Percentiles rank a stretch among this genome's conserved stretches.
These are phyloP conservation scores for Candida fluviatilis DNA, from an alignment of 805 yeast species.

Conservation along the genomic window DNA sequence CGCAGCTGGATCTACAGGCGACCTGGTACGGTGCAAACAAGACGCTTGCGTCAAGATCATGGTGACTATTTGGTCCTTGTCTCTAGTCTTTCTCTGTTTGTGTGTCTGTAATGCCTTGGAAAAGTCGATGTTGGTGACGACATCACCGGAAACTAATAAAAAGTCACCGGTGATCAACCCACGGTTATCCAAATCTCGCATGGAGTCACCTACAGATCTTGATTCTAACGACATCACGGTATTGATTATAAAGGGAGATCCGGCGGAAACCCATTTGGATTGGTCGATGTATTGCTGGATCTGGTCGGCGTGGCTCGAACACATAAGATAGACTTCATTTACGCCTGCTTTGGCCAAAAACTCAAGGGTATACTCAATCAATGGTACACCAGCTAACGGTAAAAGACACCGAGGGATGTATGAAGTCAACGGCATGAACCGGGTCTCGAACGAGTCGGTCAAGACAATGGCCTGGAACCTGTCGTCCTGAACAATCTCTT, in stretches of 20 bases:
- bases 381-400: constrained; percentile 90
- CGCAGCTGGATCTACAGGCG: constrained; percentile 76
- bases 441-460: constrained; percentile 87
- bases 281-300: constrained; percentile 75
- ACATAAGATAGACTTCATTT: constrained; percentile 83
- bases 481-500: constrained; percentile 62
- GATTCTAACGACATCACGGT: constrained; percentile 83
- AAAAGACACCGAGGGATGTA: constrained; percentile 84
- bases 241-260: constrained; percentile 77
- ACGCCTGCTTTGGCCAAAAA: constrained; percentile 89
- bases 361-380: constrained; percentile 91
- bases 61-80: constrained; percentile 89
- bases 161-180: constrained; percentile 91
- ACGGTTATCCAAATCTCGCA: constrained; percentile 91
- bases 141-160: constrained; percentile 87
- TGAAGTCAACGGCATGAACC: constrained; percentile 89
- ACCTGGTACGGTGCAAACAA: constrained; percentile 79
- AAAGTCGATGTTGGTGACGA: constrained; percentile 87
- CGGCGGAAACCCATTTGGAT: constrained; percentile 61
- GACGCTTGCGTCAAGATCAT: constrained; percentile 88
- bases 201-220: constrained; percentile 92
- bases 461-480: constrained; percentile 91
- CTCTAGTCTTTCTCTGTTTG: constrained; percentile 61
- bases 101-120: constrained; percentile 71
- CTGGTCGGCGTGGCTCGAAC: constrained; percentile 87